A percentile compares a stretch with the other conserved stretches of the same genome.
Conservation (phyloP, 352 stramenopile genomes). For the Phytopythium mirpurense region DNA sequence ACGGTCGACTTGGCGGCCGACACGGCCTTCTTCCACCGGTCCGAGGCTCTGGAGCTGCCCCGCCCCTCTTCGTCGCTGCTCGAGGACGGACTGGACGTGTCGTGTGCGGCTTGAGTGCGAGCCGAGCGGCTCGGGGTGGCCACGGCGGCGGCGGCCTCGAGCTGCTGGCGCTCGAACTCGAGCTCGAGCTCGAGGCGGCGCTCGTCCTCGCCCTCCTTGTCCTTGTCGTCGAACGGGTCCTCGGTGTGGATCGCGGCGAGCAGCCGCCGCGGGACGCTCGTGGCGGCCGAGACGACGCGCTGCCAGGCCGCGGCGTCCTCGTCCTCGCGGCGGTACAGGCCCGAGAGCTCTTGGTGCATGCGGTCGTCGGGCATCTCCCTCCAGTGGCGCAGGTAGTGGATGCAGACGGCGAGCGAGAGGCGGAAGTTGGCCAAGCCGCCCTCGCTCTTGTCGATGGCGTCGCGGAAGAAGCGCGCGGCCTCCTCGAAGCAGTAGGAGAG, state of each 20-base stretch:
- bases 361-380: constrained; percentile 78
- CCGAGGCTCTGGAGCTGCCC: constrained; percentile 16
- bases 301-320: constrained; percentile 64
- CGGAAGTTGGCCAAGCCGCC: constrained; percentile 80
- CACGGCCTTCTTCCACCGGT: constrained; percentile 72
- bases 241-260: constrained; percentile 41
- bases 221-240: constrained; percentile 73
- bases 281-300: constrained; percentile 33
- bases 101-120: constrained; percentile 22
- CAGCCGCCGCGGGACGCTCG: constrained; percentile 29
- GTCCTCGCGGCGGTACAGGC: constrained; percentile 44
- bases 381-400: constrained; percentile 80
- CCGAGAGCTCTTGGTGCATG: constrained; percentile 43
- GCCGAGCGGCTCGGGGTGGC: constrained; percentile 1
- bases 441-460: constrained; percentile 84
- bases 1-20: constrained; percentile 58
- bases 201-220: constrained; percentile 69
- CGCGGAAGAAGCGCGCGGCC: constrained; percentile 71
- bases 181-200: constrained; percentile 60
- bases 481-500: constrained; percentile 88
- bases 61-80: constrained; percentile 13
- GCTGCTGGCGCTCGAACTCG: constrained; percentile 46
- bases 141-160: constrained; percentile 22
- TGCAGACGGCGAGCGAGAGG: constrained; percentile 74
- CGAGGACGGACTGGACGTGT: constrained; percentile 15